Percentiles rank a stretch among this genome's conserved stretches.
These are phyloP conservation scores for Aegilops longissima DNA, from an alignment of 176 grass and related monocot genomes.

Conservation along the genomic window DNA sequence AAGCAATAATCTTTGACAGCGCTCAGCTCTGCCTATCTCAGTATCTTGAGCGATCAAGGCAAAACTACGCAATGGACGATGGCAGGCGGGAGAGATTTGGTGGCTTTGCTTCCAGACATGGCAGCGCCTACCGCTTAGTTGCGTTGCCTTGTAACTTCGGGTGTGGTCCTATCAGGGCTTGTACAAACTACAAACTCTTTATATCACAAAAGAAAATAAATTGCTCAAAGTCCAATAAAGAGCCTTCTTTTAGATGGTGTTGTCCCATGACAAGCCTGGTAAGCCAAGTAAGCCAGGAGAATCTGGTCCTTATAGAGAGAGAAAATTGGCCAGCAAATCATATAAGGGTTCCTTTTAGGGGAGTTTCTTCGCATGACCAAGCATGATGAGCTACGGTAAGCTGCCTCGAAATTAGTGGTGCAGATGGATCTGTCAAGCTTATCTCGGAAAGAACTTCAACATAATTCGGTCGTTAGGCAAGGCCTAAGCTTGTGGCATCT, in stretches of 20 bases:
- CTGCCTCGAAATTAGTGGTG: conserved; percentile 9
- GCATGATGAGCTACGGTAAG: neutral
- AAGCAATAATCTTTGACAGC: too few relatives aligned
- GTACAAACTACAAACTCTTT: too few relatives aligned
- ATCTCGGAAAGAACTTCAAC: neutral
- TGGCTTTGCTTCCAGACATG: too few relatives aligned
- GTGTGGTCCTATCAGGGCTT: too few relatives aligned
- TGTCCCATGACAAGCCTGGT: neutral
- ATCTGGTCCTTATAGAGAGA: conserved; percentile 6
- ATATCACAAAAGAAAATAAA: neutral
- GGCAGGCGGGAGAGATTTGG: too few relatives aligned
- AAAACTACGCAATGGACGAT: too few relatives aligned
- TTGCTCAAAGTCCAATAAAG: neutral
- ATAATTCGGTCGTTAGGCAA: neutral
- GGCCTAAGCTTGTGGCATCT: neutral
- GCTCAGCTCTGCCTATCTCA: too few relatives aligned
- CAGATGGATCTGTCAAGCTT: conserved; percentile 14
- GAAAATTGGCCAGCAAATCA: neutral
- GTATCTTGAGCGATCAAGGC: too few relatives aligned
- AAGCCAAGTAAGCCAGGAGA: neutral
- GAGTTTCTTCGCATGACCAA: neutral
- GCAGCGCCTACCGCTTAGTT: too few relatives aligned
- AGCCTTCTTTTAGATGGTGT: neutral
- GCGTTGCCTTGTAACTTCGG: too few relatives aligned
- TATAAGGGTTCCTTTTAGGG: neutral